phyloP scores from a whole-genome alignment of 352 stramenopile species.

The Phytophthora gonapodyides region DNA sequence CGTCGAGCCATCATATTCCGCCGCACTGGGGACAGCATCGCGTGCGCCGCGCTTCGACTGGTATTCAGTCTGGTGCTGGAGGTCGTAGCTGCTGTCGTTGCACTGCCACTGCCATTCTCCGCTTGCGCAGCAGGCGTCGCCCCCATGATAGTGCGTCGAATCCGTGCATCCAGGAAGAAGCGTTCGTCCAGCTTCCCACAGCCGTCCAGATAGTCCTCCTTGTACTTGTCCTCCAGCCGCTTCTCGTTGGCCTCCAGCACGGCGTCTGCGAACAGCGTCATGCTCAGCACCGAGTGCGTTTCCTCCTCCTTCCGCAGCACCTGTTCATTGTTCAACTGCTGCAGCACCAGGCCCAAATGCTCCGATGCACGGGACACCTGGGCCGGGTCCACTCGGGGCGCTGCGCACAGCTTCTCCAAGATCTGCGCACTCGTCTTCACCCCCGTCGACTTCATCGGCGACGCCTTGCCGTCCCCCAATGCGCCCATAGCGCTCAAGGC shows the following conservation, averaged over 20 bases:
- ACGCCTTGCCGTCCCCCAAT: conserved; percentile 25
- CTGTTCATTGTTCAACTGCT: conserved; percentile 38
- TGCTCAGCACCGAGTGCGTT: conserved; percentile 18
- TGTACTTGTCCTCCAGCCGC: conserved; percentile 44
- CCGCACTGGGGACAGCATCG: conserved; percentile 43
- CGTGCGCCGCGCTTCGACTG: conserved; percentile 21
- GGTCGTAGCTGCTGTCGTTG: neutral
- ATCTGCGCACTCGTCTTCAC: conserved; percentile 37
- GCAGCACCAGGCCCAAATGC: conserved; percentile 47
- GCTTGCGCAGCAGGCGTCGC: conserved; percentile 11
- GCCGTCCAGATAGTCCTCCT: conserved; percentile 46
- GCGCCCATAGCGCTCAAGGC: conserved; percentile 75
- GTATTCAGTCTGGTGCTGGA: conserved; percentile 30
- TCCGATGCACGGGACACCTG: conserved; percentile 50
- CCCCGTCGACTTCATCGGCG: conserved; percentile 13
- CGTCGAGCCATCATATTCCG: conserved; percentile 43
- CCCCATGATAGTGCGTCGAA: conserved; percentile 45
- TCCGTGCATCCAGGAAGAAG: conserved; percentile 48
- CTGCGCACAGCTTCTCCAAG: conserved; percentile 50
- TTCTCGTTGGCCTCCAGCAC: conserved; percentile 53
- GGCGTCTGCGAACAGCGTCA: conserved; percentile 38
- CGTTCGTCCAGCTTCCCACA: conserved; percentile 66
- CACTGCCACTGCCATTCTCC: conserved; percentile 13
- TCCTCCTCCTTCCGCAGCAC: conserved; percentile 23
- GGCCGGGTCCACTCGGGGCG: conserved; percentile 49